phyloP scores from a whole-genome alignment of 169 alveolate species.

The Amoebophrya sp. region DNA sequence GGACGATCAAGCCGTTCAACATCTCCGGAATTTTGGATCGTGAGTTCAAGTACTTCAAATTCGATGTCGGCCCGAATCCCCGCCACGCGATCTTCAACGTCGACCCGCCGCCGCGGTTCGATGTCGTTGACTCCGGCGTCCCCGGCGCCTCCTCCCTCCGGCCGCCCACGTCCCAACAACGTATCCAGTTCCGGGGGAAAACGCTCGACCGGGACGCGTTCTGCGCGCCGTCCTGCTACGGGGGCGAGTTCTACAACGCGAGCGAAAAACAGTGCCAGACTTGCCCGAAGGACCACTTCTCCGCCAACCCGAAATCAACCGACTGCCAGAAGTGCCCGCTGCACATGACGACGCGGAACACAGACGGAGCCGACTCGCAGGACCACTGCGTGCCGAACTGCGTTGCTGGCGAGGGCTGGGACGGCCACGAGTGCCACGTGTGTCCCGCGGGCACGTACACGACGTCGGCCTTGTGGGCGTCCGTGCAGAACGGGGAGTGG shows the following conservation, averaged over 20 bases:
- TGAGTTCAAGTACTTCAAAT: too few species aligned
- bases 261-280: neutral
- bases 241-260: neutral
- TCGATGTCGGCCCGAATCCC: too few species aligned
- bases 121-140: too few species aligned
- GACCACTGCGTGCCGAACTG: neutral
- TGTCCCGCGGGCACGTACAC: neutral
- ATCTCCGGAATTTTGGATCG: too few species aligned
- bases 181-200: too few species aligned
- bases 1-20: too few species aligned
- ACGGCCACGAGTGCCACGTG: neutral
- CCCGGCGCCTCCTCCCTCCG: too few species aligned
- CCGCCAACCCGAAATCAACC: neutral
- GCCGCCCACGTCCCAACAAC: too few species aligned
- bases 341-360: neutral
- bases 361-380: neutral
- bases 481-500: neutral
- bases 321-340: neutral
- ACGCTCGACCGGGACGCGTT: neutral
- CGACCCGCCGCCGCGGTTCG: too few species aligned
- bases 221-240: neutral
- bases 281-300: neutral
- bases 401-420: neutral
- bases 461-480: neutral
- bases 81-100: too few species aligned